phyloP scores from a whole-genome alignment of 176 grass and related monocot genomes.

The Metroxylon sagu region DNA sequence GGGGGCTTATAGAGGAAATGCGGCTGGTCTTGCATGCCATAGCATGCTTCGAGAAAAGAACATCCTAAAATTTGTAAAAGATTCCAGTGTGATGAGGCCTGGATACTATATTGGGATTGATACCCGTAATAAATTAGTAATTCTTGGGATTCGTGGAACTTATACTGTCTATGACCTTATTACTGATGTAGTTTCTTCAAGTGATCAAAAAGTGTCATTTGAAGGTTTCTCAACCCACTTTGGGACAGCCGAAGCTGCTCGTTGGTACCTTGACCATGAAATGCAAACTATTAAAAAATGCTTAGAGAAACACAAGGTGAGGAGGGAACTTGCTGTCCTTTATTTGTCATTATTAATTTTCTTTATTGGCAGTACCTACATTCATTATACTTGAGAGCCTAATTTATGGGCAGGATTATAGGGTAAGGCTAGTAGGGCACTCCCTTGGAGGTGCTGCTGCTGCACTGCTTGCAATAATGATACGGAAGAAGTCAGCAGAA shows the following conservation, averaged over 20 bases:
- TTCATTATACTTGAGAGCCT: slow-evolving; percentile 5
- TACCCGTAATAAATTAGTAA: slow-evolving; percentile 54
- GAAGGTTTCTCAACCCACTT: slow-evolving; percentile 82
- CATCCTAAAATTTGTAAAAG: slow-evolving; percentile 76
- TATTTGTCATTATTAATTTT: neutral
- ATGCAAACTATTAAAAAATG: slow-evolving; percentile 56
- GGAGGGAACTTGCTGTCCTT: neutral
- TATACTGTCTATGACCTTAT: slow-evolving; percentile 86
- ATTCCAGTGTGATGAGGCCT: slow-evolving; percentile 76
- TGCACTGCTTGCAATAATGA: slow-evolving; percentile 74
- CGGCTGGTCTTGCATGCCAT: slow-evolving; percentile 47
- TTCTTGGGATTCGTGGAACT: slow-evolving; percentile 90
- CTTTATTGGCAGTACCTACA: neutral
- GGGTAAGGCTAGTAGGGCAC: slow-evolving; percentile 73
- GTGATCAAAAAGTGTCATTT: slow-evolving; percentile 63
- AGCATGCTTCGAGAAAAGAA: slow-evolving; percentile 91
- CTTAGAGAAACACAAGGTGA: slow-evolving; percentile 73
- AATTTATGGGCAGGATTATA: slow-evolving; percentile 48
- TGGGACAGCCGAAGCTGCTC: slow-evolving; percentile 83
- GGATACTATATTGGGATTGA: slow-evolving; percentile 84
- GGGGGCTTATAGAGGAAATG: slow-evolving; percentile 72
- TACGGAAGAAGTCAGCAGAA: slow-evolving; percentile 69
- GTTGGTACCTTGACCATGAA: slow-evolving; percentile 81
- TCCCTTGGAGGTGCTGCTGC: slow-evolving; percentile 90
- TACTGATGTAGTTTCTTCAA: slow-evolving; percentile 71